Evolutionary conservation across 805 yeast genomes (phyloP).

Genomic region (Schwanniomyces pseudopolymorphus): DNA sequence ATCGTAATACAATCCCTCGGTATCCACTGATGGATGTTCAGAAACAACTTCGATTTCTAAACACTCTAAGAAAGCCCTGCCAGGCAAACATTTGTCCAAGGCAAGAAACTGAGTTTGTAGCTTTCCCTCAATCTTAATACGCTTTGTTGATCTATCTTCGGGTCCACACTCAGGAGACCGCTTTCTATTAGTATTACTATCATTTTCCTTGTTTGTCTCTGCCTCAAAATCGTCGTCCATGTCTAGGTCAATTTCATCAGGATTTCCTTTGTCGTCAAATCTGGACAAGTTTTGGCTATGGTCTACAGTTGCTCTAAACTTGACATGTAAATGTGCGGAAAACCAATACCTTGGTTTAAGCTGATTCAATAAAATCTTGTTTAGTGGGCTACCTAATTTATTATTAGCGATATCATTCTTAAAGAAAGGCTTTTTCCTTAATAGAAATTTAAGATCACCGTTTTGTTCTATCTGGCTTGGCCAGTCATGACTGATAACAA

Average conservation of each 20-base stretch:
- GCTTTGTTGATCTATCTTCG: neutral
- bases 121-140: neutral
- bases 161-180: neutral
- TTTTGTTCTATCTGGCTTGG: slow-evolving; percentile 71
- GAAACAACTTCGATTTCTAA: slow-evolving; percentile 33
- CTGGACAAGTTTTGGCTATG: neutral
- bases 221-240: slow-evolving; percentile 13
- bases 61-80: slow-evolving; percentile 56
- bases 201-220: neutral
- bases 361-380: slow-evolving; percentile 50
- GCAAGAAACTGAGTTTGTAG: slow-evolving; percentile 60
- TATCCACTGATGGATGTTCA: slow-evolving; percentile 13
- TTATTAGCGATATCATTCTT: slow-evolving; percentile 57
- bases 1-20: slow-evolving; percentile 23
- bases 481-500: slow-evolving; percentile 90
- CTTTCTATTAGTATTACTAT: neutral
- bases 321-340: slow-evolving; percentile 85
- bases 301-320: slow-evolving; percentile 56
- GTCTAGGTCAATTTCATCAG: slow-evolving; percentile 18
- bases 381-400: slow-evolving; percentile 71
- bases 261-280: neutral
- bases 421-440: slow-evolving; percentile 67
- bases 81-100: slow-evolving; percentile 79
- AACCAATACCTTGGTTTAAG: slow-evolving; percentile 77
- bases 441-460: slow-evolving; percentile 56